These are phyloP conservation scores for Pleoardoris graminearum DNA, from an alignment of 2,329 filamentous ascomycete genomes.

Conservation along the genomic window DNA sequence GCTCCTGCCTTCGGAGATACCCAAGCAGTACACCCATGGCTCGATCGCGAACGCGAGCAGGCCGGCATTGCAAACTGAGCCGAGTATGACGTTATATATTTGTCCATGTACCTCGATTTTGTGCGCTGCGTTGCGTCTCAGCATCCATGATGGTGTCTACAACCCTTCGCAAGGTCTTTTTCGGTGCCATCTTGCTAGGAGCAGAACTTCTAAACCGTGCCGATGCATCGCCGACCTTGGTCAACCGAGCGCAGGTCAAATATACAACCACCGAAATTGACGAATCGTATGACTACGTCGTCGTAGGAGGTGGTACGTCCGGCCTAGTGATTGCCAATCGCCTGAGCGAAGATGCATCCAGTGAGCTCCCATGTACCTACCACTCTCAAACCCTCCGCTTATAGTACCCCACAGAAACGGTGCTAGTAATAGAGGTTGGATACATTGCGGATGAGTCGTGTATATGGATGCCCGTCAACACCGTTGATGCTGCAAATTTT, in stretches of 20 bases:
- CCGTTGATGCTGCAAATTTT: background rate
- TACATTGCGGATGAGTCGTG: conserved; percentile 10
- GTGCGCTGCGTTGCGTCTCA: background rate
- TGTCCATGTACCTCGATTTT: background rate
- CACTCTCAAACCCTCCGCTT: background rate
- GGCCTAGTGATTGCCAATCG: conserved; percentile 19
- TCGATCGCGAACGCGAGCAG: background rate
- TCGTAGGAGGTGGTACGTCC: conserved; percentile 20
- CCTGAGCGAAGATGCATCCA: conserved; percentile 10
- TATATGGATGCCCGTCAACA: conserved; percentile 6
- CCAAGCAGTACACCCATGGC: no score
- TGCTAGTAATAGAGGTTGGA: conserved; percentile 14
- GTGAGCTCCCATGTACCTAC: background rate
- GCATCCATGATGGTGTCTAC: background rate
- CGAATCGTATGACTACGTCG: conserved; percentile 19
- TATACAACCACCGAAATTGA: background rate
- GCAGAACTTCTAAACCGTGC: background rate
- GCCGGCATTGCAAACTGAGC: background rate
- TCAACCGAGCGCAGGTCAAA: conserved; percentile 1
- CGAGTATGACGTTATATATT: background rate
- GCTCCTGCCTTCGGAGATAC: background rate
- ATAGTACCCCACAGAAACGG: conserved; percentile 2
- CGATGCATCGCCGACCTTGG: background rate
- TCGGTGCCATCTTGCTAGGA: background rate
- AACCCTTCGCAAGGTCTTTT: background rate